Percentiles rank a stretch among this genome's conserved stretches.
Evolutionary conservation across 2,329 filamentous ascomycete genomes (phyloP).

Genomic region (Rhinocladiella mackenziei): DNA sequence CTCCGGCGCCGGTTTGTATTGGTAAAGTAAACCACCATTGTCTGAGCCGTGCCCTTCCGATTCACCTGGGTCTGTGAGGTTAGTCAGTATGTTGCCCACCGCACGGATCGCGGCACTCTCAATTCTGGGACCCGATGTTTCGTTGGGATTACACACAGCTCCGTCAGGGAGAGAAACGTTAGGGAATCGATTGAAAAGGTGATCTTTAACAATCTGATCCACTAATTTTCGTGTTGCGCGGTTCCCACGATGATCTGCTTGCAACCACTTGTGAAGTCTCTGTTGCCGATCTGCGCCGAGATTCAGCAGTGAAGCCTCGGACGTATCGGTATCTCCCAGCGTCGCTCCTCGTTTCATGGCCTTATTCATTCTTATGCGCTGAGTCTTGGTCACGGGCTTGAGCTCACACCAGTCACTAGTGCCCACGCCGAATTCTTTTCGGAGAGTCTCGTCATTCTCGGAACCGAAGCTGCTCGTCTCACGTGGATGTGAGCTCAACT

Average conservation of each 20-base stretch:
- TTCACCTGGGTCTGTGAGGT: conserved; percentile 10
- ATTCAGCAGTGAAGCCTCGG: background rate
- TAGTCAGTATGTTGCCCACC: conserved; percentile 24
- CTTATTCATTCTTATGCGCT: conserved; percentile 21
- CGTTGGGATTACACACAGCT: background rate
- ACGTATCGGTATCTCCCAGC: conserved; percentile 7
- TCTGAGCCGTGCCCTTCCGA: conserved; percentile 2
- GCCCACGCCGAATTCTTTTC: conserved; percentile 20
- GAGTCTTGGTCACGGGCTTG: conserved; percentile 13
- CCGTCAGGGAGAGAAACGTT: background rate
- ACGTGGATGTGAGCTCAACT: background rate
- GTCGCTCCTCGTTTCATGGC: conserved; percentile 14
- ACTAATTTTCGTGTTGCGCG: conserved; percentile 7
- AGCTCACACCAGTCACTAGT: conserved; percentile 22
- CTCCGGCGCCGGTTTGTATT: conserved; percentile 24
- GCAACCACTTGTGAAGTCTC: conserved; percentile 8
- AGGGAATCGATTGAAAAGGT: conserved; percentile 4
- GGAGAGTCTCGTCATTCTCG: conserved; percentile 9
- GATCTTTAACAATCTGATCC: conserved; percentile 16
- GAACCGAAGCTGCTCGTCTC: background rate
- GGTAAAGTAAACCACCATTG: conserved; percentile 5
- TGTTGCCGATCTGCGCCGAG: background rate
- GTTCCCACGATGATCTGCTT: conserved; percentile 3
- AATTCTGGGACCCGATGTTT: conserved; percentile 9
- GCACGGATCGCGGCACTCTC: conserved; percentile 21